Evolutionary conservation across 2,329 filamentous ascomycete genomes (phyloP).

Genomic region (Colletotrichum siamense): DNA sequence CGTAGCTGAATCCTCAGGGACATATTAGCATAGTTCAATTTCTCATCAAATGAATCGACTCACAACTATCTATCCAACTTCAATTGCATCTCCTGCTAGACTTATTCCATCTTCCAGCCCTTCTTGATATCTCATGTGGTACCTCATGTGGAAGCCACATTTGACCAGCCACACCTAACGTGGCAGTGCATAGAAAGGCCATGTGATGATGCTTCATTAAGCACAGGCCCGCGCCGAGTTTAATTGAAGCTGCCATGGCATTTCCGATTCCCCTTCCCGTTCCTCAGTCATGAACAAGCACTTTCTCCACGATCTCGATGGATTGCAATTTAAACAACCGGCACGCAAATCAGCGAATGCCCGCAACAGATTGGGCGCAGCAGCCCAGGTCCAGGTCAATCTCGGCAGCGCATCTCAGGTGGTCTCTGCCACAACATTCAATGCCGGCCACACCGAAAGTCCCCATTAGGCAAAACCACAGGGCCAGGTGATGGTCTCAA

Average conservation of each 20-base stretch:
- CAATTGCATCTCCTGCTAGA: too few relatives aligned
- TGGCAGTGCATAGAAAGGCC: not conserved
- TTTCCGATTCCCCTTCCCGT: not conserved
- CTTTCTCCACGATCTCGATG: not conserved
- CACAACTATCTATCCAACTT: not conserved
- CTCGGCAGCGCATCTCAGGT: not conserved
- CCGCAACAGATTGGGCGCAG: not conserved
- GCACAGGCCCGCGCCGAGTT: not conserved
- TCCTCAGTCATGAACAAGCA: not conserved
- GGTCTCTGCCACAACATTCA: not conserved
- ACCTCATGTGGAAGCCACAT: not conserved
- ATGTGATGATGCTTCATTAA: not conserved
- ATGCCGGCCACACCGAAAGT: constrained; percentile 4
- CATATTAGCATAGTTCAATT: not conserved
- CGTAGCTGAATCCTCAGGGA: fast-evolving
- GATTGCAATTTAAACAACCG: not conserved
- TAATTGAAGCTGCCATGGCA: not conserved
- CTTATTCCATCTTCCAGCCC: not conserved
- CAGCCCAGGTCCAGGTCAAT: not conserved
- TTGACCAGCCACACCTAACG: not conserved
- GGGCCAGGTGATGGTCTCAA: not conserved
- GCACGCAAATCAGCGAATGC: not conserved
- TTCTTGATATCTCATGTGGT: not conserved
- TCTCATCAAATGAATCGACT: not conserved
- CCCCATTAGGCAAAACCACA: not conserved